Conservation (phyloP, 306 rosid species). For the Gastrolobium villosum region DNA sequence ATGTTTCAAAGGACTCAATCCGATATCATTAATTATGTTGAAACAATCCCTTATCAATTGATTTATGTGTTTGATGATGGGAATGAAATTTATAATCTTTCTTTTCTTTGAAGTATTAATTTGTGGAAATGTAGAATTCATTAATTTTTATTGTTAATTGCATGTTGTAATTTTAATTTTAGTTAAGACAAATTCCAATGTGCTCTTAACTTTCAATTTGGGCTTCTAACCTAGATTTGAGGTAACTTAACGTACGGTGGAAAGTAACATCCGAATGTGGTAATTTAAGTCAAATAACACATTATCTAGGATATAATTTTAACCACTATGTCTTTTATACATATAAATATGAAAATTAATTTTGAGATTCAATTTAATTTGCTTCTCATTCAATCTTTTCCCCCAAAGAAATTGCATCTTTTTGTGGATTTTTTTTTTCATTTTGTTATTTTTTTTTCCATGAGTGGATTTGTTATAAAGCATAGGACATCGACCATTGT, state of each 20-base stretch:
- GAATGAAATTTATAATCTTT: not conserved
- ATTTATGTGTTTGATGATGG: no score
- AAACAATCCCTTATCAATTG: no score
- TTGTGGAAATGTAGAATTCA: not conserved
- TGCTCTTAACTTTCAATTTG: constrained; percentile 1
- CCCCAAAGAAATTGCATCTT: not conserved
- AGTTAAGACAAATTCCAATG: not conserved
- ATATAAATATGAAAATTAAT: not conserved
- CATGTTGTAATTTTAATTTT: constrained; percentile 5
- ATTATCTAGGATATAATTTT: not conserved
- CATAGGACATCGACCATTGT: no score
- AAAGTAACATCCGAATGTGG: not conserved
- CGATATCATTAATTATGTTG: no score
- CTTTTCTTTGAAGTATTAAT: not conserved
- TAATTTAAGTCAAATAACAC: not conserved
- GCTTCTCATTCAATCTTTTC: not conserved
- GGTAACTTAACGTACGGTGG: not conserved
- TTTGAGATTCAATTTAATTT: not conserved
- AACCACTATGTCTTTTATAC: not conserved
- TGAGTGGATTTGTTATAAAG: no score
- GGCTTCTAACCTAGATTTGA: constrained; percentile 13
- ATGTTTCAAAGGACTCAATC: no score
- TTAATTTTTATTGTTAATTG: not conserved
- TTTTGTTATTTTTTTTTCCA: no score
- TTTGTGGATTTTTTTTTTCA: no score